Evolutionary conservation across 768 basidiomycete species (phyloP).

Genomic region (Kwoniella pini): DNA sequence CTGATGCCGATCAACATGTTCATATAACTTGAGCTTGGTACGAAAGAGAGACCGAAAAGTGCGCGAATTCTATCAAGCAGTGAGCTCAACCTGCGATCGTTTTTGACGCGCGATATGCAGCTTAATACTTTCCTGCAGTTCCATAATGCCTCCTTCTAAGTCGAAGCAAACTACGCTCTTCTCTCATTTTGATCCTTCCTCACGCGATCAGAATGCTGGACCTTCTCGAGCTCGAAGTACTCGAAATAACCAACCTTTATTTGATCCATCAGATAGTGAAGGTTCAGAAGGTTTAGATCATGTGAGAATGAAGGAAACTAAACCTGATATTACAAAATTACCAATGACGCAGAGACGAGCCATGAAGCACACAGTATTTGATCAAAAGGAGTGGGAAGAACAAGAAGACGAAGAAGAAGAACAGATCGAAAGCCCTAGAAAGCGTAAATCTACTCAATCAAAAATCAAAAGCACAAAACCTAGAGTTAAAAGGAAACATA

Average conservation of each 20-base stretch:
- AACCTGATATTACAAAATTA: background rate
- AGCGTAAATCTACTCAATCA: background rate
- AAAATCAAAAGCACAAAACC: background rate
- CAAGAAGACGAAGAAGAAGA: constrained; percentile 12
- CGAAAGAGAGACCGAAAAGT: no score
- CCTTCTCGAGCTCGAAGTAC: constrained; percentile 5
- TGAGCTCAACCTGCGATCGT: no score
- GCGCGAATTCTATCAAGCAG: no score
- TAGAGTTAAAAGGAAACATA: constrained; percentile 2
- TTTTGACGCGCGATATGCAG: background rate
- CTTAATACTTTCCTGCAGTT: background rate
- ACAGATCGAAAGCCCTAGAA: background rate
- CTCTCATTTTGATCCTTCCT: constrained; percentile 22
- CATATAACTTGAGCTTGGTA: no score
- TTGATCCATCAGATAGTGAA: constrained; percentile 7
- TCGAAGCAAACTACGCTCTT: constrained; percentile 23
- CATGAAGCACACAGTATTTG: constrained; percentile 7
- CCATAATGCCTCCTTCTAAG: constrained; percentile 21
- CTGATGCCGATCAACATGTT: no score
- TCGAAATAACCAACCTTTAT: background rate
- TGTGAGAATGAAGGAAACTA: constrained; percentile 16
- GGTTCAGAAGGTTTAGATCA: constrained; percentile 35
- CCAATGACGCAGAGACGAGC: constrained; percentile 10
- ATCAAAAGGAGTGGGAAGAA: constrained; percentile 16
- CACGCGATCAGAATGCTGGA: background rate